Evolutionary conservation across 139 green algal genomes (phyloP).

Genomic region (Tetraselmis striata): DNA sequence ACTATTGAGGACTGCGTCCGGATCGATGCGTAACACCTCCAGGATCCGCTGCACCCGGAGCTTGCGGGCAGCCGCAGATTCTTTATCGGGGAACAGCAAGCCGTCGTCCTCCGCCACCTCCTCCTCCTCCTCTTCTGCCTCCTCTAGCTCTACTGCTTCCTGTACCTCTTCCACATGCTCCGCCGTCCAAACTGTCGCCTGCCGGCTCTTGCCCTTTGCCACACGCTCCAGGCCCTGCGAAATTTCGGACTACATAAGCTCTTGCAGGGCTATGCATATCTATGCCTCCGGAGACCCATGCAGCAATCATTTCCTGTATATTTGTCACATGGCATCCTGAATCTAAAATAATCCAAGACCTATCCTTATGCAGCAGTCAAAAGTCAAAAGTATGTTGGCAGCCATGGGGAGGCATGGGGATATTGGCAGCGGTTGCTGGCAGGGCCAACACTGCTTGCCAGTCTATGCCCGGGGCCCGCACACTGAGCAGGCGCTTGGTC

Average conservation of each 20-base stretch:
- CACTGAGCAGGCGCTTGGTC: neutral
- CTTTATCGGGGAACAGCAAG: neutral
- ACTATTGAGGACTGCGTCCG: neutral
- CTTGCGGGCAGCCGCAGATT: neutral
- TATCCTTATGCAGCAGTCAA: neutral
- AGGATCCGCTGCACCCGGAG: neutral
- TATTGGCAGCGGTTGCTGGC: neutral
- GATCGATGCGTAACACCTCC: neutral
- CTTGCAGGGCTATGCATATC: neutral
- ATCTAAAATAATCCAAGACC: neutral
- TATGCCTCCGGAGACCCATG: no score
- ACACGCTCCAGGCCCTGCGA: no score
- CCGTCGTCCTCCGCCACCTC: neutral
- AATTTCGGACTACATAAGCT: neutral
- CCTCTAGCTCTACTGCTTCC: neutral
- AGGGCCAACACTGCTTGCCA: neutral
- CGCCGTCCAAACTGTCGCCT: conserved; percentile 8
- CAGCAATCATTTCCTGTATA: no score
- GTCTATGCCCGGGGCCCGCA: neutral
- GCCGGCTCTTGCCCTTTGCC: conserved; percentile 11
- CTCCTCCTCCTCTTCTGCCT: neutral
- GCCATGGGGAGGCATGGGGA: neutral
- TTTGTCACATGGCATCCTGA: neutral
- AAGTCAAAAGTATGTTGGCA: no score
- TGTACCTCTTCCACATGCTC: neutral